Evolutionary conservation across 352 stramenopile species (phyloP).

Genomic region (Labyrinthula sp.): DNA sequence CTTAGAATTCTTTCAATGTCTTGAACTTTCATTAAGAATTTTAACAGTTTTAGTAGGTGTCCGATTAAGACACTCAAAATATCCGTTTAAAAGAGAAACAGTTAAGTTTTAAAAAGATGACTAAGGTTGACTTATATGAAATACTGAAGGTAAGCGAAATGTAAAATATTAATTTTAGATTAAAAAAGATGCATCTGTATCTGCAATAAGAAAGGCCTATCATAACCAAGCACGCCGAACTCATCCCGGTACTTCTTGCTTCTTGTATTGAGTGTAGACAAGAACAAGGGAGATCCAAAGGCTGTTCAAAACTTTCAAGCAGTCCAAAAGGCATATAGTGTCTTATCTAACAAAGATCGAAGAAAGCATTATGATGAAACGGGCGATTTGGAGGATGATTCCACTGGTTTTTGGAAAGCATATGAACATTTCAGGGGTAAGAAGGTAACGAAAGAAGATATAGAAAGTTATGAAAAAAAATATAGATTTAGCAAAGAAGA

Average conservation of each 20-base stretch:
- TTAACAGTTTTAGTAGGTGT: too few relatives aligned
- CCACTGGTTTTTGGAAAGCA: conserved; percentile 15
- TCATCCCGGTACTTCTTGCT: too few relatives aligned
- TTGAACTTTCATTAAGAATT: too few relatives aligned
- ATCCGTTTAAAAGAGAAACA: too few relatives aligned
- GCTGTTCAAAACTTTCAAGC: conserved; percentile 19
- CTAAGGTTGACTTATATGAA: too few relatives aligned
- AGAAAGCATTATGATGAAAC: conserved; percentile 24
- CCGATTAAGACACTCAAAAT: too few relatives aligned
- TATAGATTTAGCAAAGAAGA: conserved; percentile 12
- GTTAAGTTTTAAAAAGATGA: too few relatives aligned
- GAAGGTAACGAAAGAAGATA: conserved; percentile 25
- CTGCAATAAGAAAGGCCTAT: conserved; percentile 48
- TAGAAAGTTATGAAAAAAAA: conserved; percentile 6
- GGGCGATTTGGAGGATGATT: conserved; percentile 14
- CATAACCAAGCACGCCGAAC: conserved; percentile 51
- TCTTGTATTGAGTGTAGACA: too few relatives aligned
- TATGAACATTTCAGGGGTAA: conserved; percentile 18
- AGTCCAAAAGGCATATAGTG: conserved; percentile 24
- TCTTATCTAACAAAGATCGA: conserved; percentile 14
- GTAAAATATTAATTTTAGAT: too few relatives aligned
- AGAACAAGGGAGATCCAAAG: conserved; percentile 4
- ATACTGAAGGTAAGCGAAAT: too few relatives aligned
- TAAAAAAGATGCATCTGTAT: conserved; percentile 38
- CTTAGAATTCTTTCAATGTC: too few relatives aligned